Conservation (phyloP, 2,329 filamentous ascomycete species). For the Aspergillus sp. region DNA sequence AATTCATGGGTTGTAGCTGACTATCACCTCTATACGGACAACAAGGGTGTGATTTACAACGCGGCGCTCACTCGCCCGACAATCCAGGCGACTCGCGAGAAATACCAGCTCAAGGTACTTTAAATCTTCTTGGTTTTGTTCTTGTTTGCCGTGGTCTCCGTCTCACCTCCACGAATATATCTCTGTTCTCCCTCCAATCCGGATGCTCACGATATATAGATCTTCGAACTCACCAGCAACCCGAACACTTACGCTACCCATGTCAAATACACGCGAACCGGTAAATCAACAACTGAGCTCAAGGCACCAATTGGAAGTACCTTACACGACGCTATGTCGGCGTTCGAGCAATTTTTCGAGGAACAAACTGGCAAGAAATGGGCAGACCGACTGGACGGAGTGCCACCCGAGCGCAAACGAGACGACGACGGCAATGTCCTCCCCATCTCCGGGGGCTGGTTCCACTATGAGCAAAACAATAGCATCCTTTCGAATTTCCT, state of each 20-base stretch:
- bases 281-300: constrained; percentile 31
- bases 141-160: background rate
- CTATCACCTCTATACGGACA: constrained; percentile 66
- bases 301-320: constrained; percentile 33
- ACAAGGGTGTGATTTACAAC: constrained; percentile 61
- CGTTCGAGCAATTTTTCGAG: constrained; percentile 59
- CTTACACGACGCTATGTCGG: constrained; percentile 43
- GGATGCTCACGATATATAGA: constrained; percentile 42
- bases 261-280: constrained; percentile 45
- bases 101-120: constrained; percentile 60
- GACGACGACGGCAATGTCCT: constrained; percentile 24
- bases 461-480: constrained; percentile 22
- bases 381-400: constrained; percentile 45
- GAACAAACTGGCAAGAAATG: constrained; percentile 59
- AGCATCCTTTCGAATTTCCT: constrained; percentile 24
- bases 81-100: constrained; percentile 55
- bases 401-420: constrained; percentile 18
- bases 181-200: background rate
- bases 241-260: constrained; percentile 64
- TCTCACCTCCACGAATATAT: background rate
- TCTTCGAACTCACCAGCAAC: constrained; percentile 64
- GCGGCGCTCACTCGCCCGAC: constrained; percentile 59
- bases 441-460: constrained; percentile 34
- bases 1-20: constrained; percentile 44
- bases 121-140: background rate